phyloP scores from a whole-genome alignment of 2,329 filamentous ascomycete genomes.

The Chaetomiaceae sp. region DNA sequence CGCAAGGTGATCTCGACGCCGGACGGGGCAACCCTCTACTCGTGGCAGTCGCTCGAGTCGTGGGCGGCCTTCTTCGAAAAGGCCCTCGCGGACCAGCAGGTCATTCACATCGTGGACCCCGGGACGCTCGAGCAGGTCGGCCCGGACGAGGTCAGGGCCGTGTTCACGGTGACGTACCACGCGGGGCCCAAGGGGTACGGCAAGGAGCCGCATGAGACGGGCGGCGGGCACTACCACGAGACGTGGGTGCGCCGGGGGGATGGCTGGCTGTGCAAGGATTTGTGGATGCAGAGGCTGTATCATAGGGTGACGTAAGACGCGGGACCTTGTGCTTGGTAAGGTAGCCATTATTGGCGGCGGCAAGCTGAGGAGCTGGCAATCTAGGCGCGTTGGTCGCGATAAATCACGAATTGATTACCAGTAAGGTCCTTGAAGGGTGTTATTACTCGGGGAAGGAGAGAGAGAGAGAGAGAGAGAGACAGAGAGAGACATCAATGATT shows the following conservation, averaged over 20 bases:
- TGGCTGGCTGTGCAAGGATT: slow-evolving; percentile 6
- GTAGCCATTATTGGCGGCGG: too few species aligned
- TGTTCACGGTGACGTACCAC: background rate
- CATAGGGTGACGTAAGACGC: background rate
- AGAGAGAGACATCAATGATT: too few species aligned
- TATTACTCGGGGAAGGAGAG: too few species aligned
- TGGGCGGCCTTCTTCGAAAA: slow-evolving; percentile 3
- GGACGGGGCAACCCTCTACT: background rate
- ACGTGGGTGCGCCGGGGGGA: slow-evolving; percentile 6
- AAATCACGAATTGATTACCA: too few species aligned
- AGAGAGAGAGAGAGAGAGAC: too few species aligned
- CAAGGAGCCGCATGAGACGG: background rate
- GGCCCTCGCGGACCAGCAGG: background rate
- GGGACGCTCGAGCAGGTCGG: background rate
- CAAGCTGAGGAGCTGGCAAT: too few species aligned
- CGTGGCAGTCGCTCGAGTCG: background rate
- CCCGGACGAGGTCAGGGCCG: slow-evolving; percentile 1
- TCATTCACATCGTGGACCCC: background rate
- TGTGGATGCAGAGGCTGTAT: slow-evolving; percentile 3
- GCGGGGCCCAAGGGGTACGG: background rate
- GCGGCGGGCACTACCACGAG: slow-evolving; percentile 3
- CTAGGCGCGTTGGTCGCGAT: too few species aligned
- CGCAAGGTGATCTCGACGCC: background rate
- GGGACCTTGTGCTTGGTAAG: too few species aligned
- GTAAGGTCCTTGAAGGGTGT: too few species aligned